These are phyloP conservation scores for Erigeron canadensis DNA, from an alignment of 129 eudicot species.

Conservation along the genomic window DNA sequence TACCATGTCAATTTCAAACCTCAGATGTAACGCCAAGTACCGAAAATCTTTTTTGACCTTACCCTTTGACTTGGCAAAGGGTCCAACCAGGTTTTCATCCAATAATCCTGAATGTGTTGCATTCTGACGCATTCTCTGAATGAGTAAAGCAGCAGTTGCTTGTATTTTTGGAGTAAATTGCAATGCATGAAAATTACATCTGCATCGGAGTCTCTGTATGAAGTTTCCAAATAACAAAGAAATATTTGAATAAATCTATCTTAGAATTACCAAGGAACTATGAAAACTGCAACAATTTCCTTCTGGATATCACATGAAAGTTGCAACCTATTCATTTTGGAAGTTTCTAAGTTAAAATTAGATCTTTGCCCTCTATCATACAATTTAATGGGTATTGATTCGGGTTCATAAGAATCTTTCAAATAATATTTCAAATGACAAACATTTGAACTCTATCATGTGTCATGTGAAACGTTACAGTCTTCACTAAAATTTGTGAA, in stretches of 20 bases:
- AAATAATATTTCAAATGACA: not conserved
- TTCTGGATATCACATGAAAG: not conserved
- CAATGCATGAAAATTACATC: conserved; percentile 94
- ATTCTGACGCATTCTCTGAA: conserved; percentile 86
- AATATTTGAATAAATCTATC: conserved; percentile 22
- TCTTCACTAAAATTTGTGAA: not conserved
- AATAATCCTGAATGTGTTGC: conserved; percentile 56
- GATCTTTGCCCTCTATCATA: not conserved
- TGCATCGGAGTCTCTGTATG: conserved; percentile 98
- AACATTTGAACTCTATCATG: not conserved
- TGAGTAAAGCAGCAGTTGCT: conserved; percentile 72
- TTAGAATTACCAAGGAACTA: not conserved
- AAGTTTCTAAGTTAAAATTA: conserved; percentile 5
- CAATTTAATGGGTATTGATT: not conserved
- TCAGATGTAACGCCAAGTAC: conserved; percentile 86
- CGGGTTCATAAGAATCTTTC: no score
- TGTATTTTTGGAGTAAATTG: conserved; percentile 90
- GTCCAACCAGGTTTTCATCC: conserved; percentile 79
- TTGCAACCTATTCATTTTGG: conserved; percentile 6
- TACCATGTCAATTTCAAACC: conserved; percentile 99
- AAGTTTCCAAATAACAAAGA: conserved; percentile 55
- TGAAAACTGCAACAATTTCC: not conserved
- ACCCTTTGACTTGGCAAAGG: conserved; percentile 63
- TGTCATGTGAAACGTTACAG: not conserved
- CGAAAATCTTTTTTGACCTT: conserved; percentile 52